These are phyloP conservation scores for Copromyces sp. DNA, from an alignment of 495 filamentous ascomycete genomes.

Conservation along the genomic window DNA sequence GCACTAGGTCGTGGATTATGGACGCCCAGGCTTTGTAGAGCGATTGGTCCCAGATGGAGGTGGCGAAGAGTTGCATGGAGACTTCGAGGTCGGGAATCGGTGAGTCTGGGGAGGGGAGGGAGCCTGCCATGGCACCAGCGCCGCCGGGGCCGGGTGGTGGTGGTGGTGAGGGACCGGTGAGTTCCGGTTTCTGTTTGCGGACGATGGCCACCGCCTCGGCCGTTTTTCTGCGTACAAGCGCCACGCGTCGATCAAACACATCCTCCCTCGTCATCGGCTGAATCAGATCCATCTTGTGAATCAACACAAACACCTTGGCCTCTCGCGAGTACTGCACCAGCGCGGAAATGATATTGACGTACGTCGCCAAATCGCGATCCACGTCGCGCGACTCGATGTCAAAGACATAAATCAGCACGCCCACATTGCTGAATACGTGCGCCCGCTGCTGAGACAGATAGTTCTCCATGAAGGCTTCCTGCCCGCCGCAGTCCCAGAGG, in stretches of 20 bases:
- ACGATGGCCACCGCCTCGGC: conserved; percentile 49
- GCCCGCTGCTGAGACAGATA: conserved; percentile 88
- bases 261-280: conserved; percentile 63
- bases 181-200: conserved; percentile 19
- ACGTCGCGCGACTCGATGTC: conserved; percentile 94
- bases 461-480: conserved; percentile 97
- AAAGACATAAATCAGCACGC: conserved; percentile 97
- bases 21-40: conserved; percentile 97
- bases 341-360: conserved; percentile 74
- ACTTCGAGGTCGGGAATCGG: conserved; percentile 38
- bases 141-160: not conserved
- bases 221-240: conserved; percentile 64
- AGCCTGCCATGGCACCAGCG: conserved; percentile 3
- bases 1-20: conserved; percentile 92
- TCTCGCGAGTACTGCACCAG: conserved; percentile 72
- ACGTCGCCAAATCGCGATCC: conserved; percentile 80
- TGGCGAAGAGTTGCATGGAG: conserved; percentile 68
- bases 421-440: conserved; percentile 93
- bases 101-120: not conserved
- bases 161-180: not conserved
- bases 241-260: conserved; percentile 69
- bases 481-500: conserved; percentile 97
- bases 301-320: conserved; percentile 81
- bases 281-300: conserved; percentile 99
- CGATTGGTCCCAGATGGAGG: conserved; percentile 96